Evolutionary conservation across 2,329 filamentous ascomycete genomes (phyloP).

Genomic region (Monilinia laxa): DNA sequence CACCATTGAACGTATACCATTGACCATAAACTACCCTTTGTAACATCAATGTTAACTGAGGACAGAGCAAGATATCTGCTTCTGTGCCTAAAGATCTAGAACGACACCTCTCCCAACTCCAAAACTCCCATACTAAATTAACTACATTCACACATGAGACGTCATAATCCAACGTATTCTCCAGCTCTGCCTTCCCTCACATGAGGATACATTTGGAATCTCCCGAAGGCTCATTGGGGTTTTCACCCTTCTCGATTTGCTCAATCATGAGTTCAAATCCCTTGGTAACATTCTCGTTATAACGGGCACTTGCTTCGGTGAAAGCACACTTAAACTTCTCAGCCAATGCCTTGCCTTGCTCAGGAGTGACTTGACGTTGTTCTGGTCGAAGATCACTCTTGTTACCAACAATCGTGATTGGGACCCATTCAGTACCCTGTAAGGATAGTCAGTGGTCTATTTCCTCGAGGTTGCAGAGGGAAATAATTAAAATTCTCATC

Average conservation of each 20-base stretch:
- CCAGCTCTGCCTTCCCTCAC: conserved; percentile 49
- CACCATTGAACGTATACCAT: conserved; percentile 2
- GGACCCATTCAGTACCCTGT: conserved; percentile 87
- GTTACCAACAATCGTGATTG: conserved; percentile 93
- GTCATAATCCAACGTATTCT: conserved; percentile 17
- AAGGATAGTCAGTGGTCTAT: conserved; percentile 2
- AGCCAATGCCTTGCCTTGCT: conserved; percentile 80
- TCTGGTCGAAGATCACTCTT: conserved; percentile 92
- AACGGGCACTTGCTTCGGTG: conserved; percentile 91
- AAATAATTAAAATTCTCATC: conserved; percentile 37
- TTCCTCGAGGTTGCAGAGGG: conserved; percentile 19
- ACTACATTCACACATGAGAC: conserved; percentile 16
- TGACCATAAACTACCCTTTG: conserved; percentile 1
- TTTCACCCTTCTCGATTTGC: conserved; percentile 92
- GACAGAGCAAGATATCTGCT: conserved; percentile 10
- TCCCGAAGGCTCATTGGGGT: conserved; percentile 78
- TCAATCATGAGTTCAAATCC: conserved; percentile 93
- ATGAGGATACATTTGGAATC: conserved; percentile 83
- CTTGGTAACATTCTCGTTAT: conserved; percentile 89
- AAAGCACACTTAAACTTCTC: conserved; percentile 89
- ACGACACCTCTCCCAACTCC: conserved; percentile 23
- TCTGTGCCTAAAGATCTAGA: conserved; percentile 14
- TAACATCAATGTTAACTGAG: conserved; percentile 7
- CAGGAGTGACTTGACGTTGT: conserved; percentile 83
- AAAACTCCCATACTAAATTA: conserved; percentile 19